phyloP scores from a whole-genome alignment of 805 yeast species.

The Tetrapisispora taiwanensis region DNA sequence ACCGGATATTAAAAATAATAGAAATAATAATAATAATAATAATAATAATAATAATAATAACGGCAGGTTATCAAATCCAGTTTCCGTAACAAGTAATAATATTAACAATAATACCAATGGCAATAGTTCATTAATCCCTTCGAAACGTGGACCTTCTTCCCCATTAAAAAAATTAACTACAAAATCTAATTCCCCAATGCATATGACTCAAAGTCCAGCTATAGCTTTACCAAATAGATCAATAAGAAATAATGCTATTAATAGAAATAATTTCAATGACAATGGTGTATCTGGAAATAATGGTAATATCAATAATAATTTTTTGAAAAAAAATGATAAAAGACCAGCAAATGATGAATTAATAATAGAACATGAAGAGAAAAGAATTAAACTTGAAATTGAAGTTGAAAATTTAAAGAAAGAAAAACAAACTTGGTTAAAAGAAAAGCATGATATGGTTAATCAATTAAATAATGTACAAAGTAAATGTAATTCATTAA shows the following conservation, averaged over 20 bases:
- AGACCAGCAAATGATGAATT: slow-evolving; percentile 10
- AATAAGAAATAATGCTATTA: background rate
- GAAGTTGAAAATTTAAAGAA: slow-evolving; percentile 37
- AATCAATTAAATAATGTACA: slow-evolving; percentile 24
- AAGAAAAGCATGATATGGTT: slow-evolving; percentile 25
- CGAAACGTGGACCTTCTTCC: slow-evolving; percentile 61
- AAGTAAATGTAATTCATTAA: slow-evolving; percentile 35
- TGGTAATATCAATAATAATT: background rate
- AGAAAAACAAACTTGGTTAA: slow-evolving; percentile 37
- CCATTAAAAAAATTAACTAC: slow-evolving; percentile 43
- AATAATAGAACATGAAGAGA: slow-evolving; percentile 8
- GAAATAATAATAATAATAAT: slow-evolving; percentile 4
- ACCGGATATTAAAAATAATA: background rate
- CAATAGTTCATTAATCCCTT: slow-evolving; percentile 38
- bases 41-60: no score
- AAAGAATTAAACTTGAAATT: slow-evolving; percentile 24
- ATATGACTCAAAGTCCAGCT: slow-evolving; percentile 1
- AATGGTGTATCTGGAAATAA: background rate
- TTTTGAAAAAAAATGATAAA: slow-evolving; percentile 1
- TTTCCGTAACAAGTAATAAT: slow-evolving; percentile 3
- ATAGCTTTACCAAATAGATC: slow-evolving; percentile 4
- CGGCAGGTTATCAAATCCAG: slow-evolving; percentile 3
- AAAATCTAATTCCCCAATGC: background rate
- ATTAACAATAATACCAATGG: no score
- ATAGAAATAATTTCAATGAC: background rate